These are phyloP conservation scores for Omphalea diandra DNA, from an alignment of 441 rosid genomes.

Conservation along the genomic window DNA sequence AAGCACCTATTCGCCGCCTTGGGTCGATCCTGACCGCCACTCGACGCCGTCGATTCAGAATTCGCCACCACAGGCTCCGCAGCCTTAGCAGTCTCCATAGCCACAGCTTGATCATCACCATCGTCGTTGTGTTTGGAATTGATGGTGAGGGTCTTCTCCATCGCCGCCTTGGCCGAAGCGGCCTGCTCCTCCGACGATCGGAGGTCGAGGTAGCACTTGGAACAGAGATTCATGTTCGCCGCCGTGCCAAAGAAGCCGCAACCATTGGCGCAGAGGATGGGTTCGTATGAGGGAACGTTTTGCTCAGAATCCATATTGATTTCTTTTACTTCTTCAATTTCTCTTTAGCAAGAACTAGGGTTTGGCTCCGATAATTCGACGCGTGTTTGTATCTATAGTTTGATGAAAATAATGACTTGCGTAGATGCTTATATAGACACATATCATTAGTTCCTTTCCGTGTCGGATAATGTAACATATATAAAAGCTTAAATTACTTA, in stretches of 20 bases:
- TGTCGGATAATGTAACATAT: no score
- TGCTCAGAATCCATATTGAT: slow-evolving; percentile 86
- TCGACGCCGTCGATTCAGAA: slow-evolving; percentile 13
- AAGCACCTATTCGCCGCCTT: slow-evolving; percentile 57
- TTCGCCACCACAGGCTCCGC: neutral
- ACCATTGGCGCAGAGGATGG: slow-evolving; percentile 72
- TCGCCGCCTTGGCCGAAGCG: slow-evolving; percentile 58
- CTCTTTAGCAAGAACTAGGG: no score
- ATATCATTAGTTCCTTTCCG: no score
- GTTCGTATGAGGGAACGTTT: slow-evolving; percentile 57
- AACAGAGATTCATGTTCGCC: slow-evolving; percentile 80
- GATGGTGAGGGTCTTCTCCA: slow-evolving; percentile 53
- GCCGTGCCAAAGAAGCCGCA: slow-evolving; percentile 85
- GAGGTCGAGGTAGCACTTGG: slow-evolving; percentile 70
- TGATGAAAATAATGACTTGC: no score
- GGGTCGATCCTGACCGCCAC: slow-evolving; percentile 24
- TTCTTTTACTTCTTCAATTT: no score
- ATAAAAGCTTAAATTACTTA: no score
- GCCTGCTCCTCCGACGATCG: slow-evolving; percentile 61
- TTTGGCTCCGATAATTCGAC: no score
- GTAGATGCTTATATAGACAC: no score
- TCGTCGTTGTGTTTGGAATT: slow-evolving; percentile 29
- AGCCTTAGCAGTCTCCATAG: neutral
- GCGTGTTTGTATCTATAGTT: no score
- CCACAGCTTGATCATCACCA: neutral